Percentiles rank a stretch among this genome's conserved stretches.
phyloP scores from a whole-genome alignment of 495 filamentous ascomycete genomes.

The Hypoxylon rickii region DNA sequence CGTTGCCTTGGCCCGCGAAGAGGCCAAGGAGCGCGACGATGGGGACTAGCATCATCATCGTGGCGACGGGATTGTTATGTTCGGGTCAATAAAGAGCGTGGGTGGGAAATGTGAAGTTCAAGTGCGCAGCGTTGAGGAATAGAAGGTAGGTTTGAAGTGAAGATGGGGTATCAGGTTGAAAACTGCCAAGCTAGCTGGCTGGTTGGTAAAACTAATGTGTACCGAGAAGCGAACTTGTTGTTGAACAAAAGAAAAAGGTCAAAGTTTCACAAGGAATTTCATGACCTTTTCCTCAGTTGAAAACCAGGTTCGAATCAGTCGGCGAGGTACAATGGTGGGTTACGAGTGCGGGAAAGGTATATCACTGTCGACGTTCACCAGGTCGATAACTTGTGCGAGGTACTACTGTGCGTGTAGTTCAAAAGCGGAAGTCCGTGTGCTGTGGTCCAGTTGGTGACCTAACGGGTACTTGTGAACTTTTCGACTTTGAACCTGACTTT shows the following conservation, averaged over 20 bases:
- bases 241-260: constrained; percentile 22
- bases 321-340: constrained; percentile 2
- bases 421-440: constrained; percentile 21
- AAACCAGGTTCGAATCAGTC: constrained; percentile 9
- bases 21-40: constrained; percentile 9
- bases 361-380: constrained; percentile 18
- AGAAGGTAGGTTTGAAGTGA: constrained; percentile 15
- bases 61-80: not conserved
- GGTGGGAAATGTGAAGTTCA: not conserved
- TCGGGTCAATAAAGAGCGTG: not conserved
- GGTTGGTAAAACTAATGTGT: constrained; percentile 15
- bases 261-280: constrained; percentile 25
- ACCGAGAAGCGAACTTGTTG: constrained; percentile 17
- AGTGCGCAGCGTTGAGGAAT: no score
- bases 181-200: constrained; percentile 27
- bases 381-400: constrained; percentile 18
- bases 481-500: not conserved
- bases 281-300: constrained; percentile 12
- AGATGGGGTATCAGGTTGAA: constrained; percentile 27
- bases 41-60: constrained; percentile 17
- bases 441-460: not conserved
- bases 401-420: no score
- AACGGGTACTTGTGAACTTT: not conserved
- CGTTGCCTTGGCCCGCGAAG: constrained; percentile 22
- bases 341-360: constrained; percentile 1